Conservation (phyloP, 257 asterid species). For the Marsdenia floribunda region DNA sequence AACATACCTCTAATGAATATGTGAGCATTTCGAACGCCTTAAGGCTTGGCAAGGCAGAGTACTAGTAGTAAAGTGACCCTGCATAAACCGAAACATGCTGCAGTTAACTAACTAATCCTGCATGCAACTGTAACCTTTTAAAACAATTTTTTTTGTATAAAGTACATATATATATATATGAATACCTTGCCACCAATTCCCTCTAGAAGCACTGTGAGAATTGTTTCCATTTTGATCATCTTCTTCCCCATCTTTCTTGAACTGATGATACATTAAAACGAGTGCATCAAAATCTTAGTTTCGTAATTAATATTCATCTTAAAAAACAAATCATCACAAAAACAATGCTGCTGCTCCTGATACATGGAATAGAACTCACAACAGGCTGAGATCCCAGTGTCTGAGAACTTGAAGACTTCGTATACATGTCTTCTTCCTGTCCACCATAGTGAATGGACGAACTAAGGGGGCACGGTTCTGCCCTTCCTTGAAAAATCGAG, state of each 20-base stretch:
- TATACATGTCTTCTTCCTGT: constrained; percentile 49
- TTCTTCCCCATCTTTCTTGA: constrained; percentile 33
- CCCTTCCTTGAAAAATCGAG: constrained; percentile 29
- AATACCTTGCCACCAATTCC: constrained; percentile 59
- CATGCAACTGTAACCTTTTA: not conserved
- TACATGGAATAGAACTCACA: constrained; percentile 20
- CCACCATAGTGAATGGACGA: constrained; percentile 52
- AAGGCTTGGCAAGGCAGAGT: constrained; percentile 12
- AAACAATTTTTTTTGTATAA: not conserved
- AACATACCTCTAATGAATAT: constrained; percentile 27
- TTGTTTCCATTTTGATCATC: constrained; percentile 28
- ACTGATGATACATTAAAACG: constrained; percentile 21
- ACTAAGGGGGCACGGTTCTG: constrained; percentile 43
- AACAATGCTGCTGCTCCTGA: not conserved
- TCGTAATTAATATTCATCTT: not conserved
- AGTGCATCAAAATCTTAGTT: constrained; percentile 4
- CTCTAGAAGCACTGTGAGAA: constrained; percentile 36
- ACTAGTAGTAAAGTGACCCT: constrained; percentile 50
- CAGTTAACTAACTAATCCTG: not conserved
- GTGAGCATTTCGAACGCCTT: constrained; percentile 20
- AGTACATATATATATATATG: not conserved
- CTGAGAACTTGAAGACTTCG: constrained; percentile 27
- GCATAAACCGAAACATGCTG: constrained; percentile 14
- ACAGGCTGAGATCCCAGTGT: constrained; percentile 20
- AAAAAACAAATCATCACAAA: not conserved